Base-by-base conservation (phyloP, 805 yeast species). In the Helenozyma baotianmanensis region DNA sequence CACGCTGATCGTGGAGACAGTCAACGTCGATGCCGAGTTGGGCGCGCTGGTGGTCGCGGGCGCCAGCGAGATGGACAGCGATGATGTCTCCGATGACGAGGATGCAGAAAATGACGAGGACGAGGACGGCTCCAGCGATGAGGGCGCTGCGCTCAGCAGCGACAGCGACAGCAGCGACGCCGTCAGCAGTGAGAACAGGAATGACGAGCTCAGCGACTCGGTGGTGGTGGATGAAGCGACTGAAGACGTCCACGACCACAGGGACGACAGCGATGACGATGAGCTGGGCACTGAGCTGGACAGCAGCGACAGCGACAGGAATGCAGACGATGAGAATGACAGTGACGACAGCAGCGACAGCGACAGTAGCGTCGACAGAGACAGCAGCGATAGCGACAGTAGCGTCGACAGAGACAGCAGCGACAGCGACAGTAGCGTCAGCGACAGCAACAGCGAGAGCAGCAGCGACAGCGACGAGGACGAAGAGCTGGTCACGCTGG, bases 361-460 rank as follows among this genome's bases (percentile, higher is more conserved):
- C 10, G 24, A 14, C 8, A 22, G 17, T 11, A 23, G 18, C 9
- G 29, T 18, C 12, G 16, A n/a, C n/a, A 13, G 6, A 15, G 23
- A 18, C 22, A 13, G 13, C 4, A 53, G 35, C 8, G 39, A 33
- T 6, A 23, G 10, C n/a, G 31, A 26, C 9, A 31, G 26, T 13
- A 45, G 50, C 8, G 56, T 60, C 43, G 56, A 44, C 7, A 62
- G 56, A 17, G 56, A 22, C n/a, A 28, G 33, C 13, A 14, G 29
- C 9, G 32, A 33, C 23, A 35, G 56, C 21, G 53, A 42, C 11
- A 24, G 26, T 10, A 14, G 24, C 15, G 28, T 8, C 24, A 24
- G 22, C 25, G 14, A 23, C 14, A 29, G 17, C 13, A 21, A 25
- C 12, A 14, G 3, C 8, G 9, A 9, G 9, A 14, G 7, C 14